Percentiles rank a stretch among this genome's conserved stretches.
Evolutionary conservation across 176 grass and related monocot species (phyloP).

Genomic region (Aegilops speltoides): DNA sequence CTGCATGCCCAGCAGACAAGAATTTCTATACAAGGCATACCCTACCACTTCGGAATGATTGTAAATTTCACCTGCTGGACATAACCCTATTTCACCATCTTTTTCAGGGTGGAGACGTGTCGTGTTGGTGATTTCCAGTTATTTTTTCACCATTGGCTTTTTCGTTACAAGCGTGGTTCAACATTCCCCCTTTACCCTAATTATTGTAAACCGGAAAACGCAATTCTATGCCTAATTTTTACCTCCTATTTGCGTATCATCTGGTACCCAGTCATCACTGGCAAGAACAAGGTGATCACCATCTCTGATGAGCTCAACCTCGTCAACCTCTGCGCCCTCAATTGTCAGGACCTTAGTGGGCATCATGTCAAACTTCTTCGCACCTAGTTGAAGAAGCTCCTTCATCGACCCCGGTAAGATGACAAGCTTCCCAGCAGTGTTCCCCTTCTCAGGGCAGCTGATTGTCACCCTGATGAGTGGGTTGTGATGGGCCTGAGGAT

Average conservation of each 20-base stretch:
- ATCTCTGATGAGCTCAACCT: slow-evolving; percentile 75
- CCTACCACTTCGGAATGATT: not conserved
- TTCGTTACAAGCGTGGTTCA: not conserved
- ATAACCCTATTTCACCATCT: not conserved
- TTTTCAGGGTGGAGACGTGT: not conserved
- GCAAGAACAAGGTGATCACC: slow-evolving; percentile 74
- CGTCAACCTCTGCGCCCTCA: slow-evolving; percentile 80
- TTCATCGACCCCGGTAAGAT: slow-evolving; percentile 62
- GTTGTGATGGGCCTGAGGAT: not conserved
- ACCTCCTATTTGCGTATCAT: slow-evolving; percentile 19
- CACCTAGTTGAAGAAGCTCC: slow-evolving; percentile 68
- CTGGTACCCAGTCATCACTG: slow-evolving; percentile 38
- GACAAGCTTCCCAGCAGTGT: slow-evolving; percentile 55
- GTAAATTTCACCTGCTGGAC: not conserved
- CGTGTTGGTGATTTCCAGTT: not conserved
- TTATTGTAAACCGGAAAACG: not conserved
- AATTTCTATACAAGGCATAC: slow-evolving; percentile 6
- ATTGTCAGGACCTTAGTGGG: slow-evolving; percentile 56
- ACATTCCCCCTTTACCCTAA: not conserved
- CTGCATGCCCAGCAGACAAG: not conserved
- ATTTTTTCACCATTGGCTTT: slow-evolving; percentile 1
- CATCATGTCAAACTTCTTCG: slow-evolving; percentile 51
- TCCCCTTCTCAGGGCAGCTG: slow-evolving; percentile 58
- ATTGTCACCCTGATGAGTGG: slow-evolving; percentile 58
- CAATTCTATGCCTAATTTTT: not conserved